Percentiles rank a stretch among this genome's conserved stretches.
These are phyloP conservation scores for Leucosporidium yakuticum DNA, from an alignment of 768 basidiomycete species.

Conservation along the genomic window DNA sequence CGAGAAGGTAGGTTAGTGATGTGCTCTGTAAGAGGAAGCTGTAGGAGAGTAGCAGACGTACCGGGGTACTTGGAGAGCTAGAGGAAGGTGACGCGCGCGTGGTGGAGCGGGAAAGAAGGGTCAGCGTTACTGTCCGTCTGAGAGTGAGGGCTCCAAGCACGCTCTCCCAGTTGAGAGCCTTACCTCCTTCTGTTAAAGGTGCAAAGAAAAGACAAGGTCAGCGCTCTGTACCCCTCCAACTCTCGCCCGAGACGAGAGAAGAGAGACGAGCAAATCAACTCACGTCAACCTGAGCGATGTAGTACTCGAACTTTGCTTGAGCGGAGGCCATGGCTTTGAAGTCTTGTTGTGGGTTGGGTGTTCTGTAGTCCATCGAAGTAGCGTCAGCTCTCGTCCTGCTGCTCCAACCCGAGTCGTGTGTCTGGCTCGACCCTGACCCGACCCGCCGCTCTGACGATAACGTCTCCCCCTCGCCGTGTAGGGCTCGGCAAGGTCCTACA, in stretches of 20 bases:
- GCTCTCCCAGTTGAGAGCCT: background rate
- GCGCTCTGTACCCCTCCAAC: background rate
- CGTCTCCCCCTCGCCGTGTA: too few species aligned
- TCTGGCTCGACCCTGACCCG: too few species aligned
- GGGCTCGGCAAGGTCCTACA: too few species aligned
- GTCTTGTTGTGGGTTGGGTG: background rate
- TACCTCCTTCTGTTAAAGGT: background rate
- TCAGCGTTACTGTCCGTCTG: too few species aligned
- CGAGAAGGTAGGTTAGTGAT: background rate
- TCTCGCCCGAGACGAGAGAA: background rate
- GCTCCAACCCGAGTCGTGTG: too few species aligned
- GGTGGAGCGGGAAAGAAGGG: slow-evolving; percentile 1
- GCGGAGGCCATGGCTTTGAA: slow-evolving; percentile 44
- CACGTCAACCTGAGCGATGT: slow-evolving; percentile 90
- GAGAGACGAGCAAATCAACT: slow-evolving; percentile 54
- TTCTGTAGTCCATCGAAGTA: too few species aligned
- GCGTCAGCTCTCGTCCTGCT: too few species aligned
- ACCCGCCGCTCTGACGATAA: too few species aligned
- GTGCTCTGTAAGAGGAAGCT: background rate
- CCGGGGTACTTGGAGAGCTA: slow-evolving; percentile 71
- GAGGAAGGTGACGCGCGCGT: background rate
- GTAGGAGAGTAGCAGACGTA: background rate
- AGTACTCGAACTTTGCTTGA: slow-evolving; percentile 70
- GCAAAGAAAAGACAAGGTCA: background rate
- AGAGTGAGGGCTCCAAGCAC: too few species aligned